These are phyloP conservation scores for Chloris gayana DNA, from an alignment of 176 grass and related monocot species.

Conservation along the genomic window DNA sequence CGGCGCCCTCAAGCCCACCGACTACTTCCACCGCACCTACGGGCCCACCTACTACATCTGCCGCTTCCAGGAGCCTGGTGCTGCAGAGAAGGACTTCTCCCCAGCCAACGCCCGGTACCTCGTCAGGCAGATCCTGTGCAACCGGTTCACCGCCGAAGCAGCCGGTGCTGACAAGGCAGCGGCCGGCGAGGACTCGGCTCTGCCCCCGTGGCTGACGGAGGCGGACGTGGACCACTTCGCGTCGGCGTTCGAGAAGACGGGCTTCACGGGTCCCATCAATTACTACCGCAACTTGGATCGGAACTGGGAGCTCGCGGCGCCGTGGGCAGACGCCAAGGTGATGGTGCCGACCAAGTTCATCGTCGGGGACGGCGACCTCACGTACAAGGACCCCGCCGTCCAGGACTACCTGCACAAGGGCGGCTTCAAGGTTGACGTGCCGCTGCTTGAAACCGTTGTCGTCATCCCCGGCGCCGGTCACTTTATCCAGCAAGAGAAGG, in stretches of 20 bases:
- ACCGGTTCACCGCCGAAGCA: constrained; percentile 12
- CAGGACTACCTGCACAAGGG: constrained; percentile 60
- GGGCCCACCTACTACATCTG: constrained; percentile 72
- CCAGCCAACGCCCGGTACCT: constrained; percentile 28
- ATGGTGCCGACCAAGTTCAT: constrained; percentile 50
- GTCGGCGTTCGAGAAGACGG: constrained; percentile 48
- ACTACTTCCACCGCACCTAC: constrained; percentile 46
- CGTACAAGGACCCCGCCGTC: constrained; percentile 44
- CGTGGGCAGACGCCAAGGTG: constrained; percentile 57
- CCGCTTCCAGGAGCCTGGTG: constrained; percentile 68
- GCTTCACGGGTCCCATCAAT: constrained; percentile 51
- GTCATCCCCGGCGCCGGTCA: constrained; percentile 52
- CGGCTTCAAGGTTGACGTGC: constrained; percentile 41
- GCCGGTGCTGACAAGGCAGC: background rate
- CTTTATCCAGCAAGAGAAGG: constrained; percentile 60
- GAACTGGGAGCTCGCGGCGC: constrained; percentile 59
- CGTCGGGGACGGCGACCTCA: constrained; percentile 53
- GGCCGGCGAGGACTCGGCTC: background rate
- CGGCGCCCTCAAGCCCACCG: constrained; percentile 39
- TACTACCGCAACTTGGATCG: constrained; percentile 67
- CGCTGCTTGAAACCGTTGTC: constrained; percentile 38
- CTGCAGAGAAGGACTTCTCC: constrained; percentile 38
- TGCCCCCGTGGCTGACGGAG: constrained; percentile 40
- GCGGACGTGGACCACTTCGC: constrained; percentile 49
- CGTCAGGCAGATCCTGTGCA: constrained; percentile 18